Conservation (phyloP, 2,329 filamentous ascomycete genomes). For the Scedosporium minutisporum region DNA sequence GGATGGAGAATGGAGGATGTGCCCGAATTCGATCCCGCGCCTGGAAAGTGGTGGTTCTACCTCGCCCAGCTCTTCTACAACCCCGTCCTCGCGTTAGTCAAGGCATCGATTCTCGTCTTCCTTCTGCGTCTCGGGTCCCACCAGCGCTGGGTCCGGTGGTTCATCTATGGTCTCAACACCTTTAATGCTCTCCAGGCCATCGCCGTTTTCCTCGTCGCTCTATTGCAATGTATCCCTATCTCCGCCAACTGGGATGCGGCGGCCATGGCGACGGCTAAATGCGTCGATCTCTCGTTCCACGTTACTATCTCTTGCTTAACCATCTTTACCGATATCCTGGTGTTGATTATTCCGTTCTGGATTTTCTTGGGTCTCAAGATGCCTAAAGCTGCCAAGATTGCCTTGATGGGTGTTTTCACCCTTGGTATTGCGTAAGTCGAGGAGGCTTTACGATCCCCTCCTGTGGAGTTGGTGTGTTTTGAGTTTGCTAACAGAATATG, state of each 20-base stretch:
- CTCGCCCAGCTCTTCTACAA: conserved; percentile 7
- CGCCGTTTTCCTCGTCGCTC: conserved; percentile 7
- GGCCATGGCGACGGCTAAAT: not conserved
- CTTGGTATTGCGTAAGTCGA: conserved; percentile 25
- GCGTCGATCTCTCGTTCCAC: conserved; percentile 5
- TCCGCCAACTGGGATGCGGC: conserved; percentile 2
- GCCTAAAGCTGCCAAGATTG: conserved; percentile 26
- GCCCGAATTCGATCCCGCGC: not conserved
- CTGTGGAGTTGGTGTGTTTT: no score
- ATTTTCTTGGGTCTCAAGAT: conserved; percentile 30
- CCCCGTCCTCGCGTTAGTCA: conserved; percentile 7
- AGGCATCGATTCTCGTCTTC: conserved; percentile 7
- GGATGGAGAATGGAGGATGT: not conserved
- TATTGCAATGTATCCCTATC: conserved; percentile 6
- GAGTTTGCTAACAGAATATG: not conserved
- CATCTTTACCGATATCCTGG: conserved; percentile 19
- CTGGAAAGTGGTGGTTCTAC: conserved; percentile 3
- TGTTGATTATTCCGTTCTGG: conserved; percentile 5
- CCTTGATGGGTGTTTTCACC: conserved; percentile 27
- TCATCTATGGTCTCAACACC: conserved; percentile 14
- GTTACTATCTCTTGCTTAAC: conserved; percentile 1
- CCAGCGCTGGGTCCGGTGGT: conserved; percentile 20
- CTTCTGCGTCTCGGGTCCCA: conserved; percentile 26
- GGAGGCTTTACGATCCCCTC: not conserved
- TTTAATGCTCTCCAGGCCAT: conserved; percentile 5